Percentiles rank a stretch among this genome's conserved stretches.
Evolutionary conservation across 352 stramenopile species (phyloP).

Genomic region (Blastocystis sp.): DNA sequence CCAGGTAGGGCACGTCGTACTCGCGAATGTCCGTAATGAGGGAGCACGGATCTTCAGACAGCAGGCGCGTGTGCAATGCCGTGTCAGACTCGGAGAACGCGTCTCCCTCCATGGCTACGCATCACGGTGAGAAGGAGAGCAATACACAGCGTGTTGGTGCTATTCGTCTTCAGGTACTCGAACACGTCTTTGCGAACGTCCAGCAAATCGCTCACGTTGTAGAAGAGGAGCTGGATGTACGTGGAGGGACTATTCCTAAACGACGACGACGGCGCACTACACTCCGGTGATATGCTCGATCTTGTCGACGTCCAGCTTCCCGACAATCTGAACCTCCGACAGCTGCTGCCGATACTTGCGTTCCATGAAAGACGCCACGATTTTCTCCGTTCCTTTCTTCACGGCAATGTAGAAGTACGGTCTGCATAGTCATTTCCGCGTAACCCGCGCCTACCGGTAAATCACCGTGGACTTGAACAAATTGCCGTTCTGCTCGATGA

Average conservation of each 20-base stretch:
- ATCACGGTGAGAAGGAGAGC: not conserved
- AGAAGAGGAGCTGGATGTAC: conserved; percentile 86
- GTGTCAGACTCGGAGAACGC: not conserved
- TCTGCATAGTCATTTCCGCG: not conserved
- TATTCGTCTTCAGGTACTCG: conserved; percentile 77
- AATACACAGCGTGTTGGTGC: not conserved
- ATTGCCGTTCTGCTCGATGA: conserved; percentile 88
- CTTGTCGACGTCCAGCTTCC: conserved; percentile 88
- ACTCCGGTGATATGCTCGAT: conserved; percentile 79
- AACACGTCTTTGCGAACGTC: conserved; percentile 77
- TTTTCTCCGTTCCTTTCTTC: conserved; percentile 77
- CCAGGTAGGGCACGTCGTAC: conserved; percentile 97
- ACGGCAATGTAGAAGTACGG: conserved; percentile 95
- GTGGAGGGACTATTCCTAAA: conserved; percentile 40
- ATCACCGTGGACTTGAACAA: conserved; percentile 94
- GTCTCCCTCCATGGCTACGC: conserved; percentile 27
- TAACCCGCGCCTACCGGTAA: conserved; percentile 78
- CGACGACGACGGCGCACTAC: not conserved
- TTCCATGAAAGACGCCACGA: conserved; percentile 79
- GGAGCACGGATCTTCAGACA: conserved; percentile 19
- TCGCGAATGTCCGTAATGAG: conserved; percentile 89
- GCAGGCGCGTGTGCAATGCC: not conserved
- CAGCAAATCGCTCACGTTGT: conserved; percentile 79
- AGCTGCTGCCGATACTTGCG: conserved; percentile 86
- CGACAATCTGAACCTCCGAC: conserved; percentile 81